Base-by-base conservation (phyloP, 768 basidiomycete species). In the Mycena polygramma region DNA sequence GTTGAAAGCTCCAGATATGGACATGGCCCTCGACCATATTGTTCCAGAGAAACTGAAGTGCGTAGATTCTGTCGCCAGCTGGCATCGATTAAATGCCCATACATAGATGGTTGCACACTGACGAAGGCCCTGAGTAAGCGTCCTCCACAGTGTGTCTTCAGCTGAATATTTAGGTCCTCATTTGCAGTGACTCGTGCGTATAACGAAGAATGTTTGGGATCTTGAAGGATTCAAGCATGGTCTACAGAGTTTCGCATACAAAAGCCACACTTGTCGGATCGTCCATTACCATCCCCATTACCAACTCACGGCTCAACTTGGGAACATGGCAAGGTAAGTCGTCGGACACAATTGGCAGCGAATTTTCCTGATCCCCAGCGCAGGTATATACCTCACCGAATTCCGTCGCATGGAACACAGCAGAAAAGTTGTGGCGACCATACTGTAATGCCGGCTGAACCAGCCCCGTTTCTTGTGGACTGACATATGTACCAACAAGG, bases 321-420 rank as follows among this genome's bases (percentile, higher is more conserved):
- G 96, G 96, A 14, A 96, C 94, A 26, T 98, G 96, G 96, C 96
- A 98, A 87, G 96, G 94, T 89, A 43, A 57, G 79, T 75, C 26
- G 22, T n/a, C 24, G 52, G 26, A 20, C 46, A 57, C 2, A 57
- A 59, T 65, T 14, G 39, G 37, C 15, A 45, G 43, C 39, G 13
- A 57, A 57, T 20, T 22, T 66, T 20, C 69, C 43, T 68, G 26
- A 52, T 24, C 41, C 19, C 46, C 20, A 19, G n/a, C 43, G 15
- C 41, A 88, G 94, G 96, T 0, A 95, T 96, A 63, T 97, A 97
- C 78, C 85, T 97, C 53, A 91, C 92, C 3, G 96, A 97, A 79
- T 96, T 96, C 79, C 85, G 95, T 69, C 88, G 91, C 74, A 73
- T 81, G 67, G 78, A 91, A 17, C 94, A 95, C 77, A 82, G 87